phyloP scores from a whole-genome alignment of 139 green algal genomes.

The Nannochloris sp. region DNA sequence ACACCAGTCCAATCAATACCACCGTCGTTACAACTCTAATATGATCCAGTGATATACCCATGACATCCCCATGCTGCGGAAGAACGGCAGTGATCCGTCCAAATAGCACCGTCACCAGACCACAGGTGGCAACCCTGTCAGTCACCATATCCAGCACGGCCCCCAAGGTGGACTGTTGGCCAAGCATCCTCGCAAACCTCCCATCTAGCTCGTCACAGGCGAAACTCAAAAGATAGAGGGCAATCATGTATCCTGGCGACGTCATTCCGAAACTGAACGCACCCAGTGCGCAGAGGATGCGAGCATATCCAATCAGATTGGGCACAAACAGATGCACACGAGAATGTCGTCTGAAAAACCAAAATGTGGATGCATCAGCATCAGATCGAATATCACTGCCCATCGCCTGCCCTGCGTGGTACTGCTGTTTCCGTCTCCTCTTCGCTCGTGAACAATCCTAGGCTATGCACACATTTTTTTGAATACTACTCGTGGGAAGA shows the following conservation, averaged over 20 bases:
- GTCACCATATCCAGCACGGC: slow-evolving; percentile 97
- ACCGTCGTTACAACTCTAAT: slow-evolving; percentile 4
- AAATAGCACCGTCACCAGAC: slow-evolving; percentile 70
- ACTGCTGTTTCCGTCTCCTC: too few species aligned
- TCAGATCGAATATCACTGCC: not conserved
- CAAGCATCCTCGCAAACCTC: slow-evolving; percentile 66
- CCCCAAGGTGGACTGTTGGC: slow-evolving; percentile 79
- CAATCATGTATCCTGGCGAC: slow-evolving; percentile 38
- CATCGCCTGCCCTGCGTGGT: too few species aligned
- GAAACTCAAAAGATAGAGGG: slow-evolving; percentile 66
- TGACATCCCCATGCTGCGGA: too few species aligned
- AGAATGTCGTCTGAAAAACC: slow-evolving; percentile 57
- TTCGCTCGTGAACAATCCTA: too few species aligned
- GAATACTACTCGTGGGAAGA: too few species aligned
- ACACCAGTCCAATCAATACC: slow-evolving; percentile 53
- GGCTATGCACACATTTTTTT: too few species aligned
- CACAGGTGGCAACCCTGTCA: slow-evolving; percentile 81
- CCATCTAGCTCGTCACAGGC: slow-evolving; percentile 91
- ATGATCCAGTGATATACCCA: not conserved
- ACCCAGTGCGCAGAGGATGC: slow-evolving; percentile 51
- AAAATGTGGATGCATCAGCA: not conserved
- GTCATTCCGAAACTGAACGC: slow-evolving; percentile 57
- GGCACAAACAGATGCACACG: slow-evolving; percentile 70
- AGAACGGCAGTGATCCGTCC: not conserved
- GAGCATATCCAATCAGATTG: slow-evolving; percentile 70